phyloP scores from a whole-genome alignment of 2,329 filamentous ascomycete genomes.

The Ascosphaera aggregata region DNA sequence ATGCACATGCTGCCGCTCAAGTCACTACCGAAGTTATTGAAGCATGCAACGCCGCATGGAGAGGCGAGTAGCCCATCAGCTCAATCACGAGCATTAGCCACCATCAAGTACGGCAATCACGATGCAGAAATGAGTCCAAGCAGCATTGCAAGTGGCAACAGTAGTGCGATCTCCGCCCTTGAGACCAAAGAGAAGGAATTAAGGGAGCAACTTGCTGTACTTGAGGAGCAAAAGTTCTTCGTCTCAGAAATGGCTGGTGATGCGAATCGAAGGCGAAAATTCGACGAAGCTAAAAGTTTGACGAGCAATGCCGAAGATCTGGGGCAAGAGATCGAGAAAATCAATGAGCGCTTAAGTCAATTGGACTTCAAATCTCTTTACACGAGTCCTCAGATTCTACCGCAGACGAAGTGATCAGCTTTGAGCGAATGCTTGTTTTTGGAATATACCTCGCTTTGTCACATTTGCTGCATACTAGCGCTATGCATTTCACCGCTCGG shows the following conservation, averaged over 20 bases:
- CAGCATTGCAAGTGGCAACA: conserved; percentile 29
- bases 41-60: conserved; percentile 33
- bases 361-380: conserved; percentile 39
- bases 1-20: conserved; percentile 82
- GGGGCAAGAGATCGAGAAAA: conserved; percentile 47
- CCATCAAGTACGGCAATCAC: conserved; percentile 33
- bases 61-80: conserved; percentile 10
- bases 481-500: too few species aligned
- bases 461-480: too few species aligned
- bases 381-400: conserved; percentile 7
- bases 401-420: conserved; percentile 5
- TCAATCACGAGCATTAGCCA: conserved; percentile 26
- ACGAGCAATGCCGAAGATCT: conserved; percentile 64
- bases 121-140: conserved; percentile 23
- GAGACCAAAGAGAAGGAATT: conserved; percentile 69
- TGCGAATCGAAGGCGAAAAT: conserved; percentile 51
- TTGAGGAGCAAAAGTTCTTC: conserved; percentile 82
- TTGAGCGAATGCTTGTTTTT: conserved; percentile 2
- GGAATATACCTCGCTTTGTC: too few species aligned
- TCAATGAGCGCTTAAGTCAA: conserved; percentile 39
- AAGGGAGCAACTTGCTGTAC: conserved; percentile 54
- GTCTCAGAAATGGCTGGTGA: conserved; percentile 65
- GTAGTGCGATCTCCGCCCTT: conserved; percentile 37
- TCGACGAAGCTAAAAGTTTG: conserved; percentile 67
- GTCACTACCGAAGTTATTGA: conserved; percentile 43